A percentile compares a stretch with the other conserved stretches of the same genome.
phyloP scores from a whole-genome alignment of 352 stramenopile genomes.

The Globisporangium emineosum region DNA sequence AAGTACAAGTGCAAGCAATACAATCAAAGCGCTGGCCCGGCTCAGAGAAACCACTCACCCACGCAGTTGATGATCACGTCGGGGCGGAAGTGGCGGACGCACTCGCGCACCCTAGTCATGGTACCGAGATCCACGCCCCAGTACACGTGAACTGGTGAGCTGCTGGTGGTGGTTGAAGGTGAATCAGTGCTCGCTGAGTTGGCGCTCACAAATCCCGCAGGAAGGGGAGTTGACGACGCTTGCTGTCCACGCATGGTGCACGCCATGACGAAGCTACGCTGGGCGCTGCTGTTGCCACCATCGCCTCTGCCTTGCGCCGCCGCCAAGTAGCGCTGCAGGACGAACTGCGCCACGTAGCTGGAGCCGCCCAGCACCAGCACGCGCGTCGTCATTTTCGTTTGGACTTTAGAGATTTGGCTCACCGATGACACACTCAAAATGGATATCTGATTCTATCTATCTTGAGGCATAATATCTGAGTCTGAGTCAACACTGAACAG shows the following conservation, averaged over 20 bases:
- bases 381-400: slow-evolving; percentile 11
- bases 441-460: slow-evolving; percentile 4
- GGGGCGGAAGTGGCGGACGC: slow-evolving; percentile 36
- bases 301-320: slow-evolving; percentile 3
- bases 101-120: slow-evolving; percentile 25
- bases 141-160: slow-evolving; percentile 35
- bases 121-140: slow-evolving; percentile 35
- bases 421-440: neutral
- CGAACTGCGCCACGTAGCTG: slow-evolving; percentile 70
- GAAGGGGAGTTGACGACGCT: slow-evolving; percentile 17
- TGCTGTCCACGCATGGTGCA: slow-evolving; percentile 34
- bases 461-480: neutral
- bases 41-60: slow-evolving; percentile 23
- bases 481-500: slow-evolving; percentile 1
- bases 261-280: slow-evolving; percentile 21
- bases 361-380: slow-evolving; percentile 57
- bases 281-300: too few species aligned
- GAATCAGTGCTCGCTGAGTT: neutral
- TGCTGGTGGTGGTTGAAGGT: neutral
- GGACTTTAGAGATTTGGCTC: neutral
- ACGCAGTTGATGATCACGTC: slow-evolving; percentile 56
- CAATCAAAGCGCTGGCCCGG: neutral
- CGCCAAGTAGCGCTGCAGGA: slow-evolving; percentile 27
- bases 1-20: neutral
- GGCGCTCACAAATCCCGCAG: slow-evolving; percentile 21